A percentile compares a stretch with the other conserved stretches of the same genome.
Conservation (phyloP, 176 grass and related monocot species). For the Oryza rufipogon region DNA sequence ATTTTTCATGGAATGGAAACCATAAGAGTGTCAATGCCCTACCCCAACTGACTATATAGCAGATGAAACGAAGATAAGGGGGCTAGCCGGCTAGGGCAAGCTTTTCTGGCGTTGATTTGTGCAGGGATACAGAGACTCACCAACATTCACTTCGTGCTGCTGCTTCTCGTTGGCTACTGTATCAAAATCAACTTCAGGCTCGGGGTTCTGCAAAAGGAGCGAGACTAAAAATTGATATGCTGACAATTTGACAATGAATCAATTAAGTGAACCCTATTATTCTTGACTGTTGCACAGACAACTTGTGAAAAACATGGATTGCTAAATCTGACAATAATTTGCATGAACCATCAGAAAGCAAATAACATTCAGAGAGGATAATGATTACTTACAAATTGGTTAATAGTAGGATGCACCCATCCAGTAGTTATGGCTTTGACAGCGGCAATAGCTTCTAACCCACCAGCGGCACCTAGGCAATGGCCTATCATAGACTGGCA, state of each 20-base stretch:
- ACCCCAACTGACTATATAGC: neutral
- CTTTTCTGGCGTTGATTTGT: neutral
- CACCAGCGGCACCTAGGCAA: slow-evolving; percentile 60
- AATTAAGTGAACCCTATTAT: neutral
- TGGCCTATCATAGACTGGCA: slow-evolving; percentile 71
- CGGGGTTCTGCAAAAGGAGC: slow-evolving; percentile 45
- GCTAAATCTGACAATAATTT: neutral
- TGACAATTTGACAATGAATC: neutral
- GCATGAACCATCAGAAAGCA: neutral
- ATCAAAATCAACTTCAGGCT: slow-evolving; percentile 65
- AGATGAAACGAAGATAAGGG: slow-evolving; percentile 1
- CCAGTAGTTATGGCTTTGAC: slow-evolving; percentile 60
- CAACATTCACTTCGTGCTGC: slow-evolving; percentile 63
- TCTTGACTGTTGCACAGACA: neutral
- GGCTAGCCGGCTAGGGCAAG: too few relatives aligned
- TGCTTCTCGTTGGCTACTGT: slow-evolving; percentile 62
- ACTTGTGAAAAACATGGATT: neutral
- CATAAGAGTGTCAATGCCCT: neutral
- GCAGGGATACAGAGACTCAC: slow-evolving; percentile 35
- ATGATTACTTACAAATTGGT: slow-evolving; percentile 58
- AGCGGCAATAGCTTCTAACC: slow-evolving; percentile 63
- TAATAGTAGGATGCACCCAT: slow-evolving; percentile 69
- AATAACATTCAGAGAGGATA: neutral
- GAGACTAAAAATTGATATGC: slow-evolving; percentile 4
- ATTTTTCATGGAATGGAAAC: neutral